These are phyloP conservation scores for Lactifluus piperatus DNA, from an alignment of 768 basidiomycete species.

Conservation along the genomic window DNA sequence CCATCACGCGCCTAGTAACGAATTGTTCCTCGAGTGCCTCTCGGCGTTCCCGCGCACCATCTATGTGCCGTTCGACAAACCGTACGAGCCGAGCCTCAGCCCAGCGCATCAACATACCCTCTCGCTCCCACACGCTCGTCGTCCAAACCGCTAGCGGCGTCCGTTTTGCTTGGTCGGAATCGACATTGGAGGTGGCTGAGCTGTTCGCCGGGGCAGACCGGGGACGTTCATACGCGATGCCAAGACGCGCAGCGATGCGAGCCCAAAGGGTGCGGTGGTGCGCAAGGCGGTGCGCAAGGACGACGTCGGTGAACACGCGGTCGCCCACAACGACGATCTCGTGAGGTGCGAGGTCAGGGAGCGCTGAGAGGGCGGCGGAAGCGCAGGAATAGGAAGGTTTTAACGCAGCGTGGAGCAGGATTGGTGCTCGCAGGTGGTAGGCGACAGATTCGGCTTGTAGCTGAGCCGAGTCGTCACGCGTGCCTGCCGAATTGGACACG, in stretches of 20 bases:
- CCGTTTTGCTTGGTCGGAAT: constrained; percentile 1
- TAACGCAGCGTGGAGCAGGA: constrained; percentile 63
- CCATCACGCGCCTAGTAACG: constrained; percentile 15
- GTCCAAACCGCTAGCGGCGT: constrained; percentile 68
- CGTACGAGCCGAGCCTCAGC: constrained; percentile 45
- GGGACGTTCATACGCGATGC: not conserved
- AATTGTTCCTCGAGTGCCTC: constrained; percentile 15
- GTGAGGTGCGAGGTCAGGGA: constrained; percentile 45
- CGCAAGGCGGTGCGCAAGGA: constrained; percentile 73
- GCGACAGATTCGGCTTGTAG: constrained; percentile 89
- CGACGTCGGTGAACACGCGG: constrained; percentile 84
- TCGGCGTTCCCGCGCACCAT: constrained; percentile 13
- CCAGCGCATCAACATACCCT: constrained; percentile 54
- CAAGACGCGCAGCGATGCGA: constrained; percentile 4
- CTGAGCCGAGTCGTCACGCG: constrained; percentile 61
- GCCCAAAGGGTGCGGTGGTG: constrained; percentile 12
- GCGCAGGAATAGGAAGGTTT: constrained; percentile 84
- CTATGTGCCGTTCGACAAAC: constrained; percentile 35
- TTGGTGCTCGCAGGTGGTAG: constrained; percentile 67
- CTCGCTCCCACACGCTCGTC: constrained; percentile 57
- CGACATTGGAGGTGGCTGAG: not conserved
- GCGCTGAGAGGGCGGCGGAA: constrained; percentile 41
- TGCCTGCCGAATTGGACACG: constrained; percentile 93
- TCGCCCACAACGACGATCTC: constrained; percentile 85
- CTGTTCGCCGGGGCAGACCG: not conserved